A percentile compares a stretch with the other conserved stretches of the same genome.
These are phyloP conservation scores for Davidsoniella neocaledoniae DNA, from an alignment of 2,329 filamentous ascomycete species.

Conservation along the genomic window DNA sequence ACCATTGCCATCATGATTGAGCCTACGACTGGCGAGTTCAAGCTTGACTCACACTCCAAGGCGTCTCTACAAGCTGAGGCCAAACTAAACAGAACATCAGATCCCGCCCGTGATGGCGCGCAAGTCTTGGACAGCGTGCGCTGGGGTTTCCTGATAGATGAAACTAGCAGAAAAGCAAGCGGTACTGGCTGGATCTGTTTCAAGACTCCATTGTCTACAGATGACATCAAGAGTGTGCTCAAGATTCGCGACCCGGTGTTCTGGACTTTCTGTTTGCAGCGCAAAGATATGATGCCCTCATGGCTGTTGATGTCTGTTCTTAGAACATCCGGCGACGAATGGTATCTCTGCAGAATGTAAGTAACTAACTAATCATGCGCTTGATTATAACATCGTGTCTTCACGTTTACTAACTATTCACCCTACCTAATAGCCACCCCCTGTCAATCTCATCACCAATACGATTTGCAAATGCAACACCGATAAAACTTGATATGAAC, in stretches of 20 bases:
- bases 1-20: conserved; percentile 43
- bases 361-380: background rate
- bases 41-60: conserved; percentile 47
- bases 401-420: background rate
- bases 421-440: background rate
- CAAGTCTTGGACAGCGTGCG: conserved; percentile 43
- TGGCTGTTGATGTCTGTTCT: conserved; percentile 61
- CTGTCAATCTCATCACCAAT: background rate
- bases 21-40: conserved; percentile 59
- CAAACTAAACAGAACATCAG: conserved; percentile 43
- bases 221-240: conserved; percentile 42
- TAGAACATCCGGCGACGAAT: conserved; percentile 56
- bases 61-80: conserved; percentile 41
- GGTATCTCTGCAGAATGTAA: conserved; percentile 57
- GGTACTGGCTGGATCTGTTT: conserved; percentile 46
- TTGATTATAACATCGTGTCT: background rate
- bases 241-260: conserved; percentile 45
- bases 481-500: conserved; percentile 23
- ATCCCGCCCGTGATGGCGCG: conserved; percentile 40
- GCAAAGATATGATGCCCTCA: conserved; percentile 49
- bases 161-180: conserved; percentile 41
- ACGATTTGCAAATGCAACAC: conserved; percentile 1
- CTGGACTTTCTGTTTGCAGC: conserved; percentile 52
- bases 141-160: conserved; percentile 42
- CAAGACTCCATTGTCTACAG: conserved; percentile 30